These are phyloP conservation scores for Polygonum aviculare DNA, from an alignment of 148 eudicot genomes.

Conservation along the genomic window DNA sequence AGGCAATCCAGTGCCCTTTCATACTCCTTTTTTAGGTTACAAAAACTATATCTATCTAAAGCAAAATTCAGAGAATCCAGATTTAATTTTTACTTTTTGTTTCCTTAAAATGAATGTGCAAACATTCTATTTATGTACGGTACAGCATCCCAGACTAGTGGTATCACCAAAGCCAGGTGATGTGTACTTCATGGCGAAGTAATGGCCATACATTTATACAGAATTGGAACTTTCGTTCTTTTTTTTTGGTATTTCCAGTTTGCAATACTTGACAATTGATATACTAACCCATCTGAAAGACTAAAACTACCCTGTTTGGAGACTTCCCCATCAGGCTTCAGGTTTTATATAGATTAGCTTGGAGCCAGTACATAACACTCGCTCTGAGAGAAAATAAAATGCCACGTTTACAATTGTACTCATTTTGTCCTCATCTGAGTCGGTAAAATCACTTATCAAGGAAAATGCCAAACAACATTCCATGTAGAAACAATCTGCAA, in stretches of 20 bases:
- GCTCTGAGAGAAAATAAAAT: no score
- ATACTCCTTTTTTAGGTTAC: not conserved
- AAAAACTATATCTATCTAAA: not conserved
- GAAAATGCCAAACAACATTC: not conserved
- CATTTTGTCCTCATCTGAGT: no score
- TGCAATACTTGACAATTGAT: not conserved
- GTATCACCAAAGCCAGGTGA: not conserved
- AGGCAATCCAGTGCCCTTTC: not conserved
- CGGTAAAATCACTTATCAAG: not conserved
- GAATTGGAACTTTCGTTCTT: not conserved
- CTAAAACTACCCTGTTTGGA: not conserved
- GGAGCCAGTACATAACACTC: not conserved
- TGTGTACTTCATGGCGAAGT: not conserved
- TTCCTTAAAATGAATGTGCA: not conserved
- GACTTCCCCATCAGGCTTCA: not conserved
- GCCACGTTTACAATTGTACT: no score
- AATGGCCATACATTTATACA: not conserved
- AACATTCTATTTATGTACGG: not conserved
- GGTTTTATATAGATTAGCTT: not conserved
- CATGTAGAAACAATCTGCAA: not conserved
- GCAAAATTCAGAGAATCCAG: not conserved
- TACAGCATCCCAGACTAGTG: not conserved
- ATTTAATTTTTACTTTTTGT: not conserved
- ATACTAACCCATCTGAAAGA: not conserved
- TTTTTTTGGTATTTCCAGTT: not conserved